Base-by-base conservation (phyloP, 129 eudicot species). In the Artemisia annua region DNA sequence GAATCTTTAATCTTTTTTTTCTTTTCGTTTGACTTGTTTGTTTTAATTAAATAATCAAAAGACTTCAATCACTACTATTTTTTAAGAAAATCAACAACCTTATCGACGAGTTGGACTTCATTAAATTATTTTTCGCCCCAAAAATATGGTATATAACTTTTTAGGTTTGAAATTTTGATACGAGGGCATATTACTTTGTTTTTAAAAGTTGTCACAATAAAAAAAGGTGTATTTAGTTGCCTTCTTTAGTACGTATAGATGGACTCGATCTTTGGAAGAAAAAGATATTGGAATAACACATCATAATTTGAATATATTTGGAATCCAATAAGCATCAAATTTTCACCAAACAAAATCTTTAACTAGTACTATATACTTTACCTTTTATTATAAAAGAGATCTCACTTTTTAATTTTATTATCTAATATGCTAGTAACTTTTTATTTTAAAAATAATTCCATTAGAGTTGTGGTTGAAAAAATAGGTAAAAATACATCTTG, bases 251-350 rank as follows among this genome's bases (percentile, higher is more conserved):
- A 2, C 2, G 6, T 13, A 20, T 18, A 58, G 5, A 14, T 12
- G 32, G n/a, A 18, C 28, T 56, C 62, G 11, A 56, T 22, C 61
- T 7, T 56, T 18, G 28, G 62, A 58, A 20, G 63, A 20, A 58
- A 58, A 57, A 57, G 30, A 57, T 57, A 57, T 57, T 19, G 63
- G 63, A 58, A 13, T 58, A 57, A 10, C 63, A 58, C 30, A 58
- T 58, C 32, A 57, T 57, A 57, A 57, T 58, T 16, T 18, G 63
- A 58, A 58, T 58, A 58, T 58, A 58, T 58, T 58, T 58, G 63
- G 63, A 20, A 19, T 58, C 35, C 63, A 58, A 18, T 58, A 20
- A 58, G 30, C 22, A 58, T 58, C 35, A 58, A 32, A 12, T 1
- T 18, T 18, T 28, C 5, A 10, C 20, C 32, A 3, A 57, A 5